Base-by-base conservation (phyloP, 805 yeast species). In the Lipomyces yamadae region DNA sequence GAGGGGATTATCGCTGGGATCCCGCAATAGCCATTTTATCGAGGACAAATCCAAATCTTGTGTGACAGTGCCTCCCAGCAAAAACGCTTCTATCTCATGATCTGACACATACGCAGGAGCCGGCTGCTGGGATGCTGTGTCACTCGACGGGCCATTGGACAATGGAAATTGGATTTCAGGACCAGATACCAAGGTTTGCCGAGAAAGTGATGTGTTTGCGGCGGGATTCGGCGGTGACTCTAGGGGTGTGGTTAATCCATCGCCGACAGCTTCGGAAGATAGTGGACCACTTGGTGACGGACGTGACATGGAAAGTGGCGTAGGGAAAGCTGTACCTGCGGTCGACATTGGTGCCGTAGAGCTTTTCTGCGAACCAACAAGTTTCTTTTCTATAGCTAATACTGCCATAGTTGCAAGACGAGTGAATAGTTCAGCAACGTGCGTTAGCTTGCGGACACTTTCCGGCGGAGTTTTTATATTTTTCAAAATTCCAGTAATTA, bases 351-450 rank as follows among this genome's bases (percentile, higher is more conserved):
- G 24, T 42, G 2, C 18, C 15, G 15, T 10, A 24, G 48, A 42
- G 48, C 18, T 15, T 42, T 11, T n/a, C 48, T 42, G 48, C 48
- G 24, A 6, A 4, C 48, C 48, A n/a, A 7, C 48, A 15, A 42
- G 8, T 15, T 4, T 6, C 48, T 42, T n/a, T 42, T 4, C 2
- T 15, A 6, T 42, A 42, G 48, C 18, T n/a, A 42, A 10, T n/a
- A 57, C 65, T 7, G 57, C 33, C 33, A 58, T 13, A 56, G 60
- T 56, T 34, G 68, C 65, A 4, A 62, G 35, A 5, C 58, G 55
- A 7, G 65, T 65, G 48, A 62, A 60, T 56, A 65, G 34, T 15
- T 65, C 68, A 4, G 62, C 68, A 13, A 65, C 58, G 11, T 52
- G 33, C 13, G 45, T 39, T 30, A 65, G 63, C 62, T 62, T 65